Evolutionary conservation across 257 asterid genomes (phyloP).

Genomic region (Coffea canephora): DNA sequence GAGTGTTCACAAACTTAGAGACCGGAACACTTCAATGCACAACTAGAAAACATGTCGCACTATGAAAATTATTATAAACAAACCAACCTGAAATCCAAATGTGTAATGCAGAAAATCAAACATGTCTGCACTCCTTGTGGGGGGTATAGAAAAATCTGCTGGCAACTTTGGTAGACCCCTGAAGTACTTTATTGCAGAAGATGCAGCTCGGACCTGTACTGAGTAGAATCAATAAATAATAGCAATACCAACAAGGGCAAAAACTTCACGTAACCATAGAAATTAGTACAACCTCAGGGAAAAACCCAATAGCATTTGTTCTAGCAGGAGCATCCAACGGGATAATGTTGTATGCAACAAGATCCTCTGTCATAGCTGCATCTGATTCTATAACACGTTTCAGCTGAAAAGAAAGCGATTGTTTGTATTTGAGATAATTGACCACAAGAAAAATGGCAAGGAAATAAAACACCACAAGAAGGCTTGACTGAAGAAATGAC

Average conservation of each 20-base stretch:
- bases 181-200: slow-evolving; percentile 70
- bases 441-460: not conserved
- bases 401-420: slow-evolving; percentile 46
- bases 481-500: no score
- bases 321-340: slow-evolving; percentile 82
- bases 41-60: not conserved
- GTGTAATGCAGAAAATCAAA: slow-evolving; percentile 76
- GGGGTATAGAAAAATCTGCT: slow-evolving; percentile 54
- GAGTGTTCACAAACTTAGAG: not conserved
- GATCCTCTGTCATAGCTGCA: slow-evolving; percentile 98
- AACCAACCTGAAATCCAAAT: slow-evolving; percentile 90
- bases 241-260: slow-evolving; percentile 10
- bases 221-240: slow-evolving; percentile 23
- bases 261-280: slow-evolving; percentile 8
- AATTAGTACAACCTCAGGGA: slow-evolving; percentile 65
- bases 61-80: not conserved
- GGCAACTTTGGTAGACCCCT: slow-evolving; percentile 86
- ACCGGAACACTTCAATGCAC: not conserved
- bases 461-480: not conserved
- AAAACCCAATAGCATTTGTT: slow-evolving; percentile 66
- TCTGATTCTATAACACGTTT: slow-evolving; percentile 91
- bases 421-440: not conserved
- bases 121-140: slow-evolving; percentile 69
- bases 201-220: slow-evolving; percentile 77
- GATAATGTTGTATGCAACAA: slow-evolving; percentile 79